phyloP scores from a whole-genome alignment of 768 basidiomycete species.

The Saitozyma sp. region DNA sequence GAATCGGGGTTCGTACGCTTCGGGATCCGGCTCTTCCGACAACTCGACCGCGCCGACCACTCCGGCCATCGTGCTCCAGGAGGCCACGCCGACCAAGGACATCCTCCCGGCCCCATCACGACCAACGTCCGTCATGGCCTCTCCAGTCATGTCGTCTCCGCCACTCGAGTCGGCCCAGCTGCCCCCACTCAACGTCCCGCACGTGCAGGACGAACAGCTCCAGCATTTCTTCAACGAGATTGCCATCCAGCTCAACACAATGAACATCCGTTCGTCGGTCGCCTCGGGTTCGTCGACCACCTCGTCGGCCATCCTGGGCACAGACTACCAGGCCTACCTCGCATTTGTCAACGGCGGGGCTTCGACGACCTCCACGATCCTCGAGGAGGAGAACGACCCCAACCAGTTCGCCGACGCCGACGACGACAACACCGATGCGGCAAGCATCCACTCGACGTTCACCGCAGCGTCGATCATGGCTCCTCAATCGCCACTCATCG shows the following conservation, averaged over 20 bases:
- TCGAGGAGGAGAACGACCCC: constrained; percentile 24
- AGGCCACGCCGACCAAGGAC: constrained; percentile 45
- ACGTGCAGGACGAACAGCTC: constrained; percentile 71
- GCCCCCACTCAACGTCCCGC: constrained; percentile 63
- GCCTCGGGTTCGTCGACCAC: constrained; percentile 42
- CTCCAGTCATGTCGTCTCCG: constrained; percentile 9
- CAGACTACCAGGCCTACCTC: constrained; percentile 40
- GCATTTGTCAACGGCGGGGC: constrained; percentile 27
- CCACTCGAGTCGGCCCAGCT: constrained; percentile 30
- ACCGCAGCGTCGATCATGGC: constrained; percentile 9
- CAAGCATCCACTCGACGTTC: constrained; percentile 41
- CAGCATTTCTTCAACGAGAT: constrained; percentile 85
- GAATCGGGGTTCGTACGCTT: constrained; percentile 18
- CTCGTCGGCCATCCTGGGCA: constrained; percentile 29
- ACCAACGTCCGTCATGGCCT: constrained; percentile 22
- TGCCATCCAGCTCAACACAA: constrained; percentile 71
- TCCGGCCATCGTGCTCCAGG: constrained; percentile 46
- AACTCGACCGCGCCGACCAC: constrained; percentile 22
- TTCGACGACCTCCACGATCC: constrained; percentile 7
- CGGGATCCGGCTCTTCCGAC: constrained; percentile 6
- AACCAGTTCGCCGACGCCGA: constrained; percentile 55
- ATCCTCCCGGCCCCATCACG: constrained; percentile 34
- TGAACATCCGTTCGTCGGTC: constrained; percentile 62
- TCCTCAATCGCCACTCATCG: constrained; percentile 32
- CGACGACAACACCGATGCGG: constrained; percentile 51